Base-by-base conservation (phyloP, 768 basidiomycete species). In the Pleurotus tuber-regium region DNA sequence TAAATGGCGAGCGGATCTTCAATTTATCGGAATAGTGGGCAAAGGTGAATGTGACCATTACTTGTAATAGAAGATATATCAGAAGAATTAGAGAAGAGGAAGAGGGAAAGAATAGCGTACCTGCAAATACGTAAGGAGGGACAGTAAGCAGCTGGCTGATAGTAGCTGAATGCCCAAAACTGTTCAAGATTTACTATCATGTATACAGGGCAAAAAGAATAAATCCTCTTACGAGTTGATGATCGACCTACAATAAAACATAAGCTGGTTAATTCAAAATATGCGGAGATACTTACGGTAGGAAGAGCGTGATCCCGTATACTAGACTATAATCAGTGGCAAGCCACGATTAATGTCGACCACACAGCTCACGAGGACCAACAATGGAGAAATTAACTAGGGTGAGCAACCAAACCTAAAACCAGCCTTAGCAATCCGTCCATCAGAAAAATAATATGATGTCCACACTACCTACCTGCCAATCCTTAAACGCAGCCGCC, bases 301-400 rank as follows among this genome's bases (percentile, higher is more conserved):
- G 66, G 71, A 88, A 88, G 21, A 86, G 66, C 0, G 86, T 84
- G 42, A 86, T 84, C 2, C 85, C 86, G 57, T 83, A 86, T 2
- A 86, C 85, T 86, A 29, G 0, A 36, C 8, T 53, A 44, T 36
- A 12, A 19, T 36, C n/a, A 36, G 19, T 36, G 0, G 14, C 4
- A 7, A 19, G 12, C n/a, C 2, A 8, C 16, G 7, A 12, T 12
- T 29, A 36, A 35, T 35, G 33, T 35, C n/a, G 33, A 10, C 10
- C 33, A 35, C n/a, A 35, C 6, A 4, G 74, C 85, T 65, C 61
- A 87, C 86, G 59, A 21, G 85, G 85, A 3, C 64, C 72, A 36
- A 81, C 62, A 43, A 86, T 66, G 0, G 82, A 80, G 71, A 87
- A 75, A 57, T 80, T 82, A 2, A 83, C 67, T 47, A 82, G 55